A percentile compares a stretch with the other conserved stretches of the same genome.
phyloP scores from a whole-genome alignment of 2,329 filamentous ascomycete genomes.

The Neurospora crassa region DNA sequence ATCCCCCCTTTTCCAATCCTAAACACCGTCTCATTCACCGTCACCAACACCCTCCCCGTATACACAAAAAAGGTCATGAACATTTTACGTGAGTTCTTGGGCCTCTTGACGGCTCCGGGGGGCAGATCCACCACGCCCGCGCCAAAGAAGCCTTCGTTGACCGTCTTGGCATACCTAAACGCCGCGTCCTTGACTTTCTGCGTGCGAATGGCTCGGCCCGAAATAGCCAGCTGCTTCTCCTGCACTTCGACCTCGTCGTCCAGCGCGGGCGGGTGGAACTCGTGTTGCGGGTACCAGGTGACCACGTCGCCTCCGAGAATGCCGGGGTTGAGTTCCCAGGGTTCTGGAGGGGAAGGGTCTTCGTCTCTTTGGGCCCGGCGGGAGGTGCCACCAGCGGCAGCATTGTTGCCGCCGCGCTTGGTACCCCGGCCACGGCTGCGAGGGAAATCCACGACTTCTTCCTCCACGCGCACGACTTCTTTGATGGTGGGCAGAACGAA shows the following conservation, averaged over 20 bases:
- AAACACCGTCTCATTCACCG: slow-evolving; percentile 66
- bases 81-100: slow-evolving; percentile 92
- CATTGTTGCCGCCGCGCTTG: slow-evolving; percentile 1
- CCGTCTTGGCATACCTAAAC: slow-evolving; percentile 84
- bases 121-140: slow-evolving; percentile 84
- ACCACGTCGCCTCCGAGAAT: slow-evolving; percentile 54
- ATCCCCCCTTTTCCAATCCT: slow-evolving; percentile 79
- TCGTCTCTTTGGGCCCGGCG: slow-evolving; percentile 33
- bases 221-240: slow-evolving; percentile 48
- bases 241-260: slow-evolving; percentile 45
- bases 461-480: slow-evolving; percentile 67
- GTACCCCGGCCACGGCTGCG: slow-evolving; percentile 7
- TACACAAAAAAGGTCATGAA: slow-evolving; percentile 95
- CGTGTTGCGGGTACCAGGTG: slow-evolving; percentile 51
- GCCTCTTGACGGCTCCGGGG: slow-evolving; percentile 70
- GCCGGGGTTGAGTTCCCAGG: slow-evolving; percentile 63
- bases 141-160: slow-evolving; percentile 77
- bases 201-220: slow-evolving; percentile 45
- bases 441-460: slow-evolving; percentile 36
- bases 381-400: background rate
- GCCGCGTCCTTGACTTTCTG: slow-evolving; percentile 52
- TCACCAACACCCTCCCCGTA: slow-evolving; percentile 71
- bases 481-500: slow-evolving; percentile 64
- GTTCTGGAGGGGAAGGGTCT: slow-evolving; percentile 32
- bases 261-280: slow-evolving; percentile 40